Evolutionary conservation across 2,329 filamentous ascomycete genomes (phyloP).

Genomic region (Botrytis cinerea): DNA sequence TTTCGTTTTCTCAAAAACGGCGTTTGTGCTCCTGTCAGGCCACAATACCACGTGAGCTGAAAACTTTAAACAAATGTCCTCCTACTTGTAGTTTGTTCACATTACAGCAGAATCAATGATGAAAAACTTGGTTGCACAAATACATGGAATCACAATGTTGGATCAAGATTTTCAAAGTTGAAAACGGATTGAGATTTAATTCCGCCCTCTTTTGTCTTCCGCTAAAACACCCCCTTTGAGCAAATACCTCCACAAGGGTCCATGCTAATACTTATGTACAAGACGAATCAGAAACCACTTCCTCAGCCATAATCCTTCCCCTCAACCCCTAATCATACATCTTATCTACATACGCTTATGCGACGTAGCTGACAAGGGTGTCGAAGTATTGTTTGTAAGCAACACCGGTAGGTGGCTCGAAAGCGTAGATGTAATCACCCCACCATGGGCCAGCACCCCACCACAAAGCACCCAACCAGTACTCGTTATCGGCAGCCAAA

Average conservation of each 20-base stretch:
- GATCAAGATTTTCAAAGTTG: not conserved
- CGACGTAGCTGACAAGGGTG: constrained; percentile 14
- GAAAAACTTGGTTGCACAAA: not conserved
- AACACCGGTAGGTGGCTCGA: constrained; percentile 51
- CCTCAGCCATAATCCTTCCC: not conserved
- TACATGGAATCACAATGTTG: not conserved
- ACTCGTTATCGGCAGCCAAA: constrained; percentile 51
- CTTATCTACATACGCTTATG: constrained; percentile 1
- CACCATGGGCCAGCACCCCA: constrained; percentile 58
- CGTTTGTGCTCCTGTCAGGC: not conserved
- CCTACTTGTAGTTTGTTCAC: not conserved
- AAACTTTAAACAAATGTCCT: no score
- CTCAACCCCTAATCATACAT: not conserved
- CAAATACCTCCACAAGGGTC: not conserved
- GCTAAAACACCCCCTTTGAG: not conserved
- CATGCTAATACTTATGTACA: constrained; percentile 18
- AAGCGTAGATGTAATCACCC: constrained; percentile 50
- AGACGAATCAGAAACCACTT: constrained; percentile 18
- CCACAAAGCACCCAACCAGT: constrained; percentile 54
- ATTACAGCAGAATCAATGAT: not conserved
- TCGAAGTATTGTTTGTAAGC: constrained; percentile 37
- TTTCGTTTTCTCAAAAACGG: not conserved
- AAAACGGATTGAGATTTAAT: not conserved
- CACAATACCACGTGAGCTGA: not conserved
- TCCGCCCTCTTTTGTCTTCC: not conserved